These are phyloP conservation scores for Novakomyces olei DNA, from an alignment of 805 yeast genomes.

Conservation along the genomic window DNA sequence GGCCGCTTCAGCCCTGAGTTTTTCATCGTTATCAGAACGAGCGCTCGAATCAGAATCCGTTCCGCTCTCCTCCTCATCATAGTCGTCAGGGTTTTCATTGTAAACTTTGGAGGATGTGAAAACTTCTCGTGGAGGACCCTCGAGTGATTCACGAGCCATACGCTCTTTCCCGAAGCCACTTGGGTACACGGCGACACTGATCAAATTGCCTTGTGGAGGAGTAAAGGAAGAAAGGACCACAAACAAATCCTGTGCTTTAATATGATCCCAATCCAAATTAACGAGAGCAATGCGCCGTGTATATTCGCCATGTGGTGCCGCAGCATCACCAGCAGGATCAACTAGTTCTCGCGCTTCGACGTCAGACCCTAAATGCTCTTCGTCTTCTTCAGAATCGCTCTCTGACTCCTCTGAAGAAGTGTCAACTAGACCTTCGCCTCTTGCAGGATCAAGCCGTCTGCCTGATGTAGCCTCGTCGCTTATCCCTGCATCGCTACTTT, in stretches of 20 bases:
- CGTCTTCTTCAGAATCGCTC: constrained; percentile 16
- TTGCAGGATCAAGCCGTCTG: constrained; percentile 17
- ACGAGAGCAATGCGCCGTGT: constrained; percentile 69
- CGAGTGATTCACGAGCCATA: constrained; percentile 69
- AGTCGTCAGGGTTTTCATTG: constrained; percentile 8
- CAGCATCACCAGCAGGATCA: constrained; percentile 20
- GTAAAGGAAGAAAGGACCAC: constrained; percentile 74
- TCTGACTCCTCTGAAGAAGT: too few species aligned
- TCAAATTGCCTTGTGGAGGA: constrained; percentile 49
- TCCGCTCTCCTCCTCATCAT: constrained; percentile 5
- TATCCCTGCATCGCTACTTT: too few species aligned
- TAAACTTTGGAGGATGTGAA: constrained; percentile 26
- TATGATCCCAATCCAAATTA: constrained; percentile 91
- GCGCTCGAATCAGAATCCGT: not conserved
- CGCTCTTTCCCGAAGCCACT: constrained; percentile 85
- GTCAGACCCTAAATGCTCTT: constrained; percentile 5
- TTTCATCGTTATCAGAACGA: constrained; percentile 13
- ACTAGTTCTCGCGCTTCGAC: constrained; percentile 9
- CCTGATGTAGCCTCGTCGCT: too few species aligned
- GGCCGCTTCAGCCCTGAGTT: constrained; percentile 42
- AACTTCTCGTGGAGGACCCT: constrained; percentile 80
- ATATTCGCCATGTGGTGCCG: constrained; percentile 77
- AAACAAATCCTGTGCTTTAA: constrained; percentile 68
- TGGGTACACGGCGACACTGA: constrained; percentile 53
- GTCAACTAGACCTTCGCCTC: constrained; percentile 17